A percentile compares a stretch with the other conserved stretches of the same genome.
Conservation (phyloP, 495 filamentous ascomycete genomes). For the Chaetomium tenue region DNA sequence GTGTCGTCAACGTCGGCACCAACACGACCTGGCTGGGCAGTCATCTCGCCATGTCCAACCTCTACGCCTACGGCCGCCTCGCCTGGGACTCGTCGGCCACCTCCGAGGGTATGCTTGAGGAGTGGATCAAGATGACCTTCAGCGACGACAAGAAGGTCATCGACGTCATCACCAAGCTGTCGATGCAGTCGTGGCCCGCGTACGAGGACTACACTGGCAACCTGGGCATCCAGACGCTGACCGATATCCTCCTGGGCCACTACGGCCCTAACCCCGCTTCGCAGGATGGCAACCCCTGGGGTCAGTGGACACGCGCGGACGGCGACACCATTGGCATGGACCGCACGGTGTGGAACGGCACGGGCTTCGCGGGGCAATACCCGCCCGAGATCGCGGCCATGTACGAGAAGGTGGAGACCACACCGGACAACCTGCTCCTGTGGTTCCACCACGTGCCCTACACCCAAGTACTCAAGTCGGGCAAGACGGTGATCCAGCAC, state of each 20-base stretch:
- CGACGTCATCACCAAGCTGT: conserved; percentile 59
- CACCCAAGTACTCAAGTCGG: conserved; percentile 60
- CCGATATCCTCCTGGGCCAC: conserved; percentile 64
- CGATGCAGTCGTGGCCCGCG: conserved; percentile 67
- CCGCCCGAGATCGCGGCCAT: conserved; percentile 54
- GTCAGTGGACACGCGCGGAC: conserved; percentile 71
- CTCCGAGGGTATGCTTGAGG: conserved; percentile 52
- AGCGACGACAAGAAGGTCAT: conserved; percentile 52
- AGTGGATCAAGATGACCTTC: conserved; percentile 69
- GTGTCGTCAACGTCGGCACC: conserved; percentile 67
- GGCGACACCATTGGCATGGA: conserved; percentile 65
- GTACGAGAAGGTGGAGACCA: conserved; percentile 62
- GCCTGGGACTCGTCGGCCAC: conserved; percentile 59
- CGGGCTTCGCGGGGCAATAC: conserved; percentile 64
- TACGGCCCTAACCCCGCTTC: conserved; percentile 66
- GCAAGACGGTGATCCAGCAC: conserved; percentile 72
- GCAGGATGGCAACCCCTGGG: conserved; percentile 67
- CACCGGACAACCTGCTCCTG: conserved; percentile 65
- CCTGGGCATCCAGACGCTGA: conserved; percentile 67
- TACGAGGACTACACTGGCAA: conserved; percentile 73
- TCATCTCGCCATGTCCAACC: conserved; percentile 68
- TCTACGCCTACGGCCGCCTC: conserved; percentile 66
- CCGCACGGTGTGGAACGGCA: conserved; percentile 64
- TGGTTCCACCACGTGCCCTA: conserved; percentile 79
- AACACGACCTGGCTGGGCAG: conserved; percentile 67